Percentiles rank a stretch among this genome's conserved stretches.
These are phyloP conservation scores for Kwoniella shivajii DNA, from an alignment of 1,284 basidiomycete genomes.

Conservation along the genomic window DNA sequence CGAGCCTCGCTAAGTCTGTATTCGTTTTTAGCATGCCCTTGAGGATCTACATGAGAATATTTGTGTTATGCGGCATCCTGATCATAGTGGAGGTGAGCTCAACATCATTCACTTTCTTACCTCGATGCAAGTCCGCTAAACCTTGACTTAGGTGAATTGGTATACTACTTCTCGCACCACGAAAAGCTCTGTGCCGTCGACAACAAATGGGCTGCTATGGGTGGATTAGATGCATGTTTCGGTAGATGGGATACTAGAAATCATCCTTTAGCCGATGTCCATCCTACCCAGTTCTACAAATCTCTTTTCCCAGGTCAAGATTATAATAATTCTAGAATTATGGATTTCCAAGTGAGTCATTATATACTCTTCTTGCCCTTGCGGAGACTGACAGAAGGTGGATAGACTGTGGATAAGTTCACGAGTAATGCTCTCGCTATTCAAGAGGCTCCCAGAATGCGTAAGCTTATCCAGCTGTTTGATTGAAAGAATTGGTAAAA, in stretches of 20 bases:
- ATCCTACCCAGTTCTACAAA: constrained; percentile 76
- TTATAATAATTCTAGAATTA: constrained; percentile 72
- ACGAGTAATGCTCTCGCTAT: constrained; percentile 72
- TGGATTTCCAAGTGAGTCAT: constrained; percentile 47
- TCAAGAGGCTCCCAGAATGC: constrained; percentile 65
- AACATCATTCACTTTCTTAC: constrained; percentile 33
- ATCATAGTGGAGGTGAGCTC: constrained; percentile 82
- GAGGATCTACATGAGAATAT: constrained; percentile 85
- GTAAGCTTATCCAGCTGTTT: constrained; percentile 27
- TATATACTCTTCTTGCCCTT: background rate
- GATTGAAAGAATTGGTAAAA: background rate
- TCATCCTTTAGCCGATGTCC: constrained; percentile 79
- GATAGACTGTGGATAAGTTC: constrained; percentile 72
- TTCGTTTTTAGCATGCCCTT: constrained; percentile 63
- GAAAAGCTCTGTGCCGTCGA: constrained; percentile 68
- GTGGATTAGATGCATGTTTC: constrained; percentile 88
- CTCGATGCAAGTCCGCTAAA: background rate
- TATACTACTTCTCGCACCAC: constrained; percentile 56
- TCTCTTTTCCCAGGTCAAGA: constrained; percentile 92
- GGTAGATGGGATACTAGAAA: constrained; percentile 90
- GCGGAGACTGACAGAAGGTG: background rate
- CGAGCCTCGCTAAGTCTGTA: constrained; percentile 14
- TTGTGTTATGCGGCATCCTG: constrained; percentile 80
- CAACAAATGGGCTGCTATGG: constrained; percentile 67
- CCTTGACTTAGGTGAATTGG: constrained; percentile 32